Percentiles rank a stretch among this genome's conserved stretches.
Evolutionary conservation across 2,329 filamentous ascomycete genomes (phyloP).

Genomic region (Bipolaris sorokiniana): DNA sequence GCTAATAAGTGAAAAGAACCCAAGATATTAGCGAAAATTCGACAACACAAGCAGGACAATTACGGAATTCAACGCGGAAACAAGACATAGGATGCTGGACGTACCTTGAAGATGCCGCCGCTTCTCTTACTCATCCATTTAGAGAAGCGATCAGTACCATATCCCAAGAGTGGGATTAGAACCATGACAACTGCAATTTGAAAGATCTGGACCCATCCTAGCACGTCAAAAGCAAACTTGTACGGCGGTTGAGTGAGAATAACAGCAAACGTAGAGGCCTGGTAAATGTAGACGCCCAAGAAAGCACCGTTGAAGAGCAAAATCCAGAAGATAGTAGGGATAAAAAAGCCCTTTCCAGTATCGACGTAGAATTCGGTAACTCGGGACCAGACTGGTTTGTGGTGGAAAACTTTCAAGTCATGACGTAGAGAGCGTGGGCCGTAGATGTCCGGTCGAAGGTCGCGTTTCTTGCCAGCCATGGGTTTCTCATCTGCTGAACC

Average conservation of each 20-base stretch:
- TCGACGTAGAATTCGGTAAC: not conserved
- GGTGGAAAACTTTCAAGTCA: not conserved
- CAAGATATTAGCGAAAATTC: not conserved
- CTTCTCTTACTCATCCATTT: not conserved
- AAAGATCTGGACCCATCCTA: not conserved
- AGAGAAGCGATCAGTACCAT: not conserved
- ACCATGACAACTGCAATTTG: not conserved
- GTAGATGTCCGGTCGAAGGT: not conserved
- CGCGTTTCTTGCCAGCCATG: not conserved
- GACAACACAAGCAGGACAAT: not conserved
- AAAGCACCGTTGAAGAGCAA: not conserved
- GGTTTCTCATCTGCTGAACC: not conserved
- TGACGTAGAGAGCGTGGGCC: not conserved
- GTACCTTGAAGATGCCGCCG: not conserved
- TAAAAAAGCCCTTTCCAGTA: not conserved
- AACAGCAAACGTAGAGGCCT: not conserved
- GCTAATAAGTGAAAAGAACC: not conserved
- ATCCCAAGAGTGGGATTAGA: not conserved
- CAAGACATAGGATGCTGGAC: not conserved
- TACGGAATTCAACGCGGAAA: not conserved
- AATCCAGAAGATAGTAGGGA: not conserved
- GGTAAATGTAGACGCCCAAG: not conserved
- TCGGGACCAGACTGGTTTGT: not conserved
- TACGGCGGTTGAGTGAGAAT: not conserved
- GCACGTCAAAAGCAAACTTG: not conserved